Percentiles rank a stretch among this genome's conserved stretches.
Conservation (phyloP, 1,284 basidiomycete genomes). For the Acaromyces ingoldii region DNA sequence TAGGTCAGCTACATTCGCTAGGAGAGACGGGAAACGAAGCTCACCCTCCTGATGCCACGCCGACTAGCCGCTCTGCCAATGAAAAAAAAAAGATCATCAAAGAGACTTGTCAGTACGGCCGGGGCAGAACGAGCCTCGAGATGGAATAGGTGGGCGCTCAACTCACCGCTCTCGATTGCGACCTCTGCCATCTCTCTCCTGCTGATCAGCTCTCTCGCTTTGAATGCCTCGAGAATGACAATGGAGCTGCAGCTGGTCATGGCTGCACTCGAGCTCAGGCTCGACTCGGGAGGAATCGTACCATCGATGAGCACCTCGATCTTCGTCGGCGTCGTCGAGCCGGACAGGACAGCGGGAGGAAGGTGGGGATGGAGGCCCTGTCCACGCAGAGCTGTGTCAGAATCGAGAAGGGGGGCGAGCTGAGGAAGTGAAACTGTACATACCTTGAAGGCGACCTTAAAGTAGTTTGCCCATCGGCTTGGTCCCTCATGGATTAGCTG, state of each 20-base stretch:
- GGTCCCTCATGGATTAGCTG: constrained; percentile 32
- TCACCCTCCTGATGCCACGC: constrained; percentile 45
- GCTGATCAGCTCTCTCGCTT: constrained; percentile 27
- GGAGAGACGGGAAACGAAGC: no score
- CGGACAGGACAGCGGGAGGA: constrained; percentile 13
- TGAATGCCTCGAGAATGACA: constrained; percentile 44
- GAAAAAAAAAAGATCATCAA: not conserved
- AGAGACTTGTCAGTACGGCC: not conserved
- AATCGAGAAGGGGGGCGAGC: not conserved
- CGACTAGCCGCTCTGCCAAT: constrained; percentile 31
- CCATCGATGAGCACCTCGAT: constrained; percentile 45
- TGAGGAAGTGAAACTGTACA: not conserved
- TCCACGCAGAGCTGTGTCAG: not conserved
- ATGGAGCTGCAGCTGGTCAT: constrained; percentile 46
- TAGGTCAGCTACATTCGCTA: not conserved
- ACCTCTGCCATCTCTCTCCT: constrained; percentile 44
- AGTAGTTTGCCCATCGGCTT: constrained; percentile 49
- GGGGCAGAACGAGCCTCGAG: not conserved
- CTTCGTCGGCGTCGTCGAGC: constrained; percentile 14
- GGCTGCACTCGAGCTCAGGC: constrained; percentile 41
- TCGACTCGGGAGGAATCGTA: constrained; percentile 44
- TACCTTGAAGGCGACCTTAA: constrained; percentile 45
- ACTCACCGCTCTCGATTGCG: constrained; percentile 41
- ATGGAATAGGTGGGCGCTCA: not conserved
- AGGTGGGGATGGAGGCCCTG: constrained; percentile 42